phyloP scores from a whole-genome alignment of 2,329 filamentous ascomycete genomes.

The Cryphonectria carpinicola region DNA sequence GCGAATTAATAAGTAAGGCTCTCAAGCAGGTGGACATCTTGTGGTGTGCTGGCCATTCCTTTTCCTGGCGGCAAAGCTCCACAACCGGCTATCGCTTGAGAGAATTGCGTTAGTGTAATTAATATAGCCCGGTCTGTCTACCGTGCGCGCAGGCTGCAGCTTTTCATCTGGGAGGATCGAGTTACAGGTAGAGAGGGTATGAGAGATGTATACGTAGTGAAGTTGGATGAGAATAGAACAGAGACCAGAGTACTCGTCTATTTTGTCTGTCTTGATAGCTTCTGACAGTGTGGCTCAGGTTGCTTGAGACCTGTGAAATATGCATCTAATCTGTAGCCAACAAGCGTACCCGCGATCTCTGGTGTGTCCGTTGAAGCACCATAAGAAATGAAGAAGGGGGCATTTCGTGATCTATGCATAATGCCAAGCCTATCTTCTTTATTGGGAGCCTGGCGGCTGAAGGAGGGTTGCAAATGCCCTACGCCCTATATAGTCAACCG shows the following conservation, averaged over 20 bases:
- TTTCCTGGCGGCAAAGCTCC: background rate
- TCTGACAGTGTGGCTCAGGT: too few species aligned
- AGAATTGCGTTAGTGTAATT: background rate
- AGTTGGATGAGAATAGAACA: background rate
- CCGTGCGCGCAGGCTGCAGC: slow-evolving; percentile 5
- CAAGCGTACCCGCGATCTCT: background rate
- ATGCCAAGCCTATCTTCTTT: background rate
- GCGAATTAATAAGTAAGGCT: background rate
- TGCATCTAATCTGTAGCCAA: background rate
- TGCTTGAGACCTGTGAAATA: too few species aligned
- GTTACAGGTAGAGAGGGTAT: background rate
- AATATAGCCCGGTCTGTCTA: background rate
- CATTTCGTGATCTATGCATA: background rate
- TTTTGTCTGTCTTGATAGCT: background rate
- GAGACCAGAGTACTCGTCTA: background rate
- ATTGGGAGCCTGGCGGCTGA: background rate
- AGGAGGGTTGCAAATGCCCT: background rate
- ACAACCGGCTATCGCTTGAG: background rate
- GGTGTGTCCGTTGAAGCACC: background rate
- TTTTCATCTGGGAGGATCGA: background rate
- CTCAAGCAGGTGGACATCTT: background rate
- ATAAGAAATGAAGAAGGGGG: background rate
- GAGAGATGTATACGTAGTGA: background rate
- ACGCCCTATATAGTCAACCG: background rate
- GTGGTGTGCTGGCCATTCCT: background rate